phyloP scores from a whole-genome alignment of 192 early-diverging fungal species.

The Backusella macrospora region DNA sequence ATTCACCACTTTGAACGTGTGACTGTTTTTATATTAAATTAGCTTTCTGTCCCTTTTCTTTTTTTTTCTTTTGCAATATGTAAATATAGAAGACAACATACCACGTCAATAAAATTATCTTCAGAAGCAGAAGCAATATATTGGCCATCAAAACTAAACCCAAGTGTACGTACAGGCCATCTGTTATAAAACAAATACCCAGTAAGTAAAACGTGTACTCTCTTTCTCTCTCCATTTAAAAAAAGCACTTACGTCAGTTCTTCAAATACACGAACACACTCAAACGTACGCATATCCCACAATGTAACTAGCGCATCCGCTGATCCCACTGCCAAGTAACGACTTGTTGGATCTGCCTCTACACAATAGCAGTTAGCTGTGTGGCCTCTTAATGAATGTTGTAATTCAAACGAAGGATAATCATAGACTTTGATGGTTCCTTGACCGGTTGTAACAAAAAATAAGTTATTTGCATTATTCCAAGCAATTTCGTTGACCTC shows the following conservation, averaged over 20 bases:
- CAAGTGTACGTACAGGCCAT: conserved; percentile 77
- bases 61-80: too few relatives aligned
- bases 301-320: conserved; percentile 76
- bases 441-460: conserved; percentile 78
- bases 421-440: conserved; percentile 71
- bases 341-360: conserved; percentile 76
- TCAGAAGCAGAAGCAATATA: conserved; percentile 76
- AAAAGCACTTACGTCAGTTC: conserved; percentile 60
- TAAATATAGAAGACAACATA: conserved; percentile 40
- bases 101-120: conserved; percentile 78
- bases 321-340: conserved; percentile 78
- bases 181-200: conserved; percentile 38
- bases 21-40: conserved; percentile 48
- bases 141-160: conserved; percentile 80
- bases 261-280: conserved; percentile 68
- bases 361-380: conserved; percentile 83
- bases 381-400: conserved; percentile 65
- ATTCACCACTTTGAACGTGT: conserved; percentile 72
- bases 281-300: conserved; percentile 72
- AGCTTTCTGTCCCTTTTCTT: neutral
- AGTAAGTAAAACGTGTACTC: too few relatives aligned
- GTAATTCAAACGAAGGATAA: conserved; percentile 61
- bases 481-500: conserved; percentile 85
- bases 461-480: conserved; percentile 72
- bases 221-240: neutral